phyloP scores from a whole-genome alignment of 1,139 yeast species.

The Taiozyma sp. region DNA sequence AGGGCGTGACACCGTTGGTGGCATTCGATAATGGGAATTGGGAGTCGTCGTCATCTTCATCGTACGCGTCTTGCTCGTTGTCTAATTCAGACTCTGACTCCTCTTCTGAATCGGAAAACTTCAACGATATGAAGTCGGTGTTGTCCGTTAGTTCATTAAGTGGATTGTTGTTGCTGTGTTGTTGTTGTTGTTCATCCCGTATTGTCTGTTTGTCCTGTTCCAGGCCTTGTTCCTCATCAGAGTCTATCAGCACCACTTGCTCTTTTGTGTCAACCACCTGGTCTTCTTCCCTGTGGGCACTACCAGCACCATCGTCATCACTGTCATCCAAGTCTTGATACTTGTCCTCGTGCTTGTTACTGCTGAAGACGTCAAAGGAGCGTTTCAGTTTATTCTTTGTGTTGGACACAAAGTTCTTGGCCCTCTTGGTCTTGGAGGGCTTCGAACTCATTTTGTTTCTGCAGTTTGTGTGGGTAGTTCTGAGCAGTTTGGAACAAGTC shows the following conservation, averaged over 20 bases:
- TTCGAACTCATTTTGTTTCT: background rate
- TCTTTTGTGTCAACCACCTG: background rate
- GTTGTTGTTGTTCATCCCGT: slow-evolving; percentile 4
- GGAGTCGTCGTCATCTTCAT: slow-evolving; percentile 22
- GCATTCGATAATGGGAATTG: slow-evolving; percentile 4
- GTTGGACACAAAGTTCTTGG: slow-evolving; percentile 6
- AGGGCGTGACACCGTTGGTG: slow-evolving; percentile 54
- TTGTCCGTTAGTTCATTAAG: slow-evolving; percentile 39
- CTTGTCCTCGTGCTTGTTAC: slow-evolving; percentile 20
- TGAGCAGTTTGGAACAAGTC: background rate
- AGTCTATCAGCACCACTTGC: background rate
- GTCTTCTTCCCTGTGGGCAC: slow-evolving; percentile 4
- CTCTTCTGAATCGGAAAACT: slow-evolving; percentile 40
- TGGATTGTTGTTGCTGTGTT: background rate
- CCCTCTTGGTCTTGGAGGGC: slow-evolving; percentile 7
- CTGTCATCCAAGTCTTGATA: slow-evolving; percentile 13
- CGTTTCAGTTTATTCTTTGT: slow-evolving; percentile 11
- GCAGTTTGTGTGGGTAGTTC: background rate
- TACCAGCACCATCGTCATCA: slow-evolving; percentile 7
- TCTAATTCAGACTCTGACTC: slow-evolving; percentile 24
- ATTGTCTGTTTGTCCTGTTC: background rate
- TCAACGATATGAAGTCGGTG: slow-evolving; percentile 59
- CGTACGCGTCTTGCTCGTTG: slow-evolving; percentile 32
- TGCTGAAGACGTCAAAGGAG: slow-evolving; percentile 20
- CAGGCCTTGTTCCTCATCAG: background rate